These are phyloP conservation scores for Fusarium keratoplasticum DNA, from an alignment of 2,329 filamentous ascomycete species.

Conservation along the genomic window DNA sequence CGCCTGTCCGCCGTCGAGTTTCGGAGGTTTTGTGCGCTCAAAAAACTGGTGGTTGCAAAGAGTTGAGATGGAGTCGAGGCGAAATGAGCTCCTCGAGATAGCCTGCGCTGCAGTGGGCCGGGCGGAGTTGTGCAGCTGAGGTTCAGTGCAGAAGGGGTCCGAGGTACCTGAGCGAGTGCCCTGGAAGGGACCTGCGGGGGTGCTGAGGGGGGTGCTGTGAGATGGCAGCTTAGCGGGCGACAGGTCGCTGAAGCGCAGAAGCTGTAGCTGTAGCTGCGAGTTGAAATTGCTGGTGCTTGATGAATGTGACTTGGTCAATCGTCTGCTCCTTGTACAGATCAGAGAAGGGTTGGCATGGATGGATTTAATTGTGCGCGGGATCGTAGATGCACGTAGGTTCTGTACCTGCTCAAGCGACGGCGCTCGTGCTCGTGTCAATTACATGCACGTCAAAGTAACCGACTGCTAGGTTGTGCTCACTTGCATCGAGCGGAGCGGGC, in stretches of 20 bases:
- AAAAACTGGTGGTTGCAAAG: constrained; percentile 43
- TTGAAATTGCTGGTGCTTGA: background rate
- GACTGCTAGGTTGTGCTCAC: constrained; percentile 36
- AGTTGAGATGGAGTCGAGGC: constrained; percentile 44
- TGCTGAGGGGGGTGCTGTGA: constrained; percentile 29
- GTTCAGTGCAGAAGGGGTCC: constrained; percentile 30
- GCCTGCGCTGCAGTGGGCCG: constrained; percentile 22
- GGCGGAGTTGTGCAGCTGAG: constrained; percentile 35
- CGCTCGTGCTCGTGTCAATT: constrained; percentile 7
- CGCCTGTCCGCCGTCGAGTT: constrained; percentile 32
- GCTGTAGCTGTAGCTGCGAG: constrained; percentile 15
- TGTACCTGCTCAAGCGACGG: constrained; percentile 18
- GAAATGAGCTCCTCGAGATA: constrained; percentile 46
- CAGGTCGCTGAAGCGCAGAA: constrained; percentile 22
- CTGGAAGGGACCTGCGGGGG: constrained; percentile 24
- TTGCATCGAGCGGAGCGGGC: constrained; percentile 21
- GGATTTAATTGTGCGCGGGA: constrained; percentile 1
- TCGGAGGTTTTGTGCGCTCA: constrained; percentile 40
- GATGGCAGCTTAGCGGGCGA: constrained; percentile 33
- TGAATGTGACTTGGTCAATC: background rate
- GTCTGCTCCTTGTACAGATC: background rate
- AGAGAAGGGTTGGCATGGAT: background rate
- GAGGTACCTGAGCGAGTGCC: constrained; percentile 35
- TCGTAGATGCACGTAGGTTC: constrained; percentile 1
- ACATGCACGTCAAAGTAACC: constrained; percentile 39